Conservation (phyloP, 1,284 basidiomycete genomes). For the Athelia sp. region DNA sequence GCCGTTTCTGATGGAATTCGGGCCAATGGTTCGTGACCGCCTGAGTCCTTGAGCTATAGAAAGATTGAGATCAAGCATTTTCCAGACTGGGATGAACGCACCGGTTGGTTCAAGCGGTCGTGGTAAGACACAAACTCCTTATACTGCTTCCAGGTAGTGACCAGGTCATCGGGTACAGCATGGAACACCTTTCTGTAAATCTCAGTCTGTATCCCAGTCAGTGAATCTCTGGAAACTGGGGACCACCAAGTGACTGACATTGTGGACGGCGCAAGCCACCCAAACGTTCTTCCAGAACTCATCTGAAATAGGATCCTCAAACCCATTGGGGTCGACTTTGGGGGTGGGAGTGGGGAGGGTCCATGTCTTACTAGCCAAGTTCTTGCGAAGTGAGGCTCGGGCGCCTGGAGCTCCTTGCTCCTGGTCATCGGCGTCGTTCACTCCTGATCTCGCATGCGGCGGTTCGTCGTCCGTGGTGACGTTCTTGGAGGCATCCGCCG, state of each 20-base stretch:
- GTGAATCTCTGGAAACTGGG: too few species aligned
- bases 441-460: constrained; percentile 36
- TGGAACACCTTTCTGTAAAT: constrained; percentile 93
- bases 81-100: constrained; percentile 24
- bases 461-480: constrained; percentile 40
- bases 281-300: constrained; percentile 87
- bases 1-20: constrained; percentile 55
- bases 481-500: constrained; percentile 46
- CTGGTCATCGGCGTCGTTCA: constrained; percentile 44
- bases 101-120: constrained; percentile 69
- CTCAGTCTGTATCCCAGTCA: constrained; percentile 62
- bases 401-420: constrained; percentile 47
- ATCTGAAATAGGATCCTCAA: constrained; percentile 85
- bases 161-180: constrained; percentile 84
- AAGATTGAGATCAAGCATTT: constrained; percentile 4
- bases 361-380: constrained; percentile 53
- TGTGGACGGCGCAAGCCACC: constrained; percentile 80
- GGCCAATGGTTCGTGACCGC: constrained; percentile 41
- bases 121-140: constrained; percentile 79
- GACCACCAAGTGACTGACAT: constrained; percentile 52
- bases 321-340: constrained; percentile 68
- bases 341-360: constrained; percentile 65
- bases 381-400: constrained; percentile 48
- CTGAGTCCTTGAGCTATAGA: constrained; percentile 39
- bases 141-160: constrained; percentile 94